These are phyloP conservation scores for Pichia sp. DNA, from an alignment of 1,139 yeast species.

Conservation along the genomic window DNA sequence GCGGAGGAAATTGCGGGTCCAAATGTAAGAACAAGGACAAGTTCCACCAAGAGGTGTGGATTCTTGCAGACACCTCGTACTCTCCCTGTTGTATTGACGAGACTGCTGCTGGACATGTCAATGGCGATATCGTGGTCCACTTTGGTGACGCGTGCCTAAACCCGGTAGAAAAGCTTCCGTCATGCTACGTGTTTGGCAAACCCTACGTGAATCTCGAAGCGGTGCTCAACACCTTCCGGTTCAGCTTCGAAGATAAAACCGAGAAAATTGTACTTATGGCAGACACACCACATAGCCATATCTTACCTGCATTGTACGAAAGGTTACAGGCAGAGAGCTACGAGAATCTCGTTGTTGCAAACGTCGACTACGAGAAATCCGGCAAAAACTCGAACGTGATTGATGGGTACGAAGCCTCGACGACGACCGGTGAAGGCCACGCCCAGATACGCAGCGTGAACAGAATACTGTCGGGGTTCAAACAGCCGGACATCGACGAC, in stretches of 20 bases:
- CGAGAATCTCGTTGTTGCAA: conserved; percentile 46
- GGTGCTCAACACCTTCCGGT: conserved; percentile 37
- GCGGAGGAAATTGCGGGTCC: conserved; percentile 27
- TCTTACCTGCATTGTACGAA: conserved; percentile 37
- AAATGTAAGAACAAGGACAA: conserved; percentile 23
- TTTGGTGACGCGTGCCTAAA: conserved; percentile 94
- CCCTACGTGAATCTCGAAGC: conserved; percentile 45
- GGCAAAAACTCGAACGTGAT: conserved; percentile 24
- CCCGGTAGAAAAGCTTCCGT: conserved; percentile 66
- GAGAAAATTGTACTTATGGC: conserved; percentile 58
- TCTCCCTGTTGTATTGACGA: conserved; percentile 96
- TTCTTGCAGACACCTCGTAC: conserved; percentile 91
- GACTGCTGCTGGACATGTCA: conserved; percentile 92
- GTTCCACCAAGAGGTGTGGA: conserved; percentile 47
- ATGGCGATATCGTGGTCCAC: conserved; percentile 81
- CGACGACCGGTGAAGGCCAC: background rate
- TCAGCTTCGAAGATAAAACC: conserved; percentile 36
- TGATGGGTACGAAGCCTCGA: conserved; percentile 16
- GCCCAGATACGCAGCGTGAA: conserved; percentile 20
- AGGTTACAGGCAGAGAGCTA: conserved; percentile 36
- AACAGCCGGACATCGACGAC: conserved; percentile 7
- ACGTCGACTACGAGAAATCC: conserved; percentile 37
- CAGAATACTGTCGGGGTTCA: conserved; percentile 25
- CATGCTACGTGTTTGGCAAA: conserved; percentile 71
- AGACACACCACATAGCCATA: conserved; percentile 54